A percentile compares a stretch with the other conserved stretches of the same genome.
Evolutionary conservation across 768 basidiomycete genomes (phyloP).

Genomic region (Suillus fuscotomentosus): DNA sequence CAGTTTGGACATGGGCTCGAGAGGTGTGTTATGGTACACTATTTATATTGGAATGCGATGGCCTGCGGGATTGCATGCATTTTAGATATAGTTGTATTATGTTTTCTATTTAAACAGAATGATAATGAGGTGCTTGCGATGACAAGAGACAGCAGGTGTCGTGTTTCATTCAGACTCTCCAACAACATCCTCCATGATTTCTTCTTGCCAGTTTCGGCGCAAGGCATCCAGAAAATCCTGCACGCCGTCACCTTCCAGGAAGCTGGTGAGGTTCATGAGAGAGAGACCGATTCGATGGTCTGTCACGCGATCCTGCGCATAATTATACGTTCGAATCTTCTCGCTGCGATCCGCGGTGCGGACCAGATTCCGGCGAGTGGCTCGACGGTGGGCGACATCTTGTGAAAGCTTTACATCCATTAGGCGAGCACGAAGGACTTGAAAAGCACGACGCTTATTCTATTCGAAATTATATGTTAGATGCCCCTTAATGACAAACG

Average conservation of each 20-base stretch:
- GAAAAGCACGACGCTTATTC: conserved; percentile 94
- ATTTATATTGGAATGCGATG: not conserved
- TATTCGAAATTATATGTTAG: conserved; percentile 28
- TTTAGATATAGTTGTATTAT: not conserved
- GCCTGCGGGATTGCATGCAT: not conserved
- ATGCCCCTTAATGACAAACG: not conserved
- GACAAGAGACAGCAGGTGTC: not conserved
- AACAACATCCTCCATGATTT: conserved; percentile 53
- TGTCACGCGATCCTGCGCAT: conserved; percentile 89
- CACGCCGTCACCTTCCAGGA: conserved; percentile 67
- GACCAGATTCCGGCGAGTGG: conserved; percentile 69
- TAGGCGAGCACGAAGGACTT: conserved; percentile 81
- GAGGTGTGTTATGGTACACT: not conserved
- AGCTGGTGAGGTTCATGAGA: conserved; percentile 59
- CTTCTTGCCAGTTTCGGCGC: conserved; percentile 53
- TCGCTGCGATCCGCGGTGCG: conserved; percentile 85
- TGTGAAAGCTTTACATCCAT: conserved; percentile 74
- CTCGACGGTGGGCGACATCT: conserved; percentile 70
- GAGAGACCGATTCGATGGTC: conserved; percentile 88
- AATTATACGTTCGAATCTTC: conserved; percentile 96
- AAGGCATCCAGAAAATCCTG: conserved; percentile 58
- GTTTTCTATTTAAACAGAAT: conserved; percentile 5
- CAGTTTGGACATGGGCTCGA: no score
- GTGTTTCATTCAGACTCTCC: conserved; percentile 10
- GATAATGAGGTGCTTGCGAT: conserved; percentile 1